phyloP scores from a whole-genome alignment of 768 basidiomycete species.

The Tylopilus subfusipes region DNA sequence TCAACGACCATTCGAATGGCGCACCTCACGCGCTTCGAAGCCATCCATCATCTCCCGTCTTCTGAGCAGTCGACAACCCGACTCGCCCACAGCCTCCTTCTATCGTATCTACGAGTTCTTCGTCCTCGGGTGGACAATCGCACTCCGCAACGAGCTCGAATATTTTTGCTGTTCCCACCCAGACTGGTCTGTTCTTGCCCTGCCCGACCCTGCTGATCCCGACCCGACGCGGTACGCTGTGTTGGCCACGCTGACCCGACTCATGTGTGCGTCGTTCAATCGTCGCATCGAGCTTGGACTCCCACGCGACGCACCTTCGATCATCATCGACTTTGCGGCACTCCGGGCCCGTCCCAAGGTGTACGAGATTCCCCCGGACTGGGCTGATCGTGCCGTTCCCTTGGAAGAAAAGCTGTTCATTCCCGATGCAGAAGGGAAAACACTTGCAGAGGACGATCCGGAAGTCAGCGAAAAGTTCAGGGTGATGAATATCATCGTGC shows the following conservation, averaged over 20 bases:
- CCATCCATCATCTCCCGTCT: slow-evolving; percentile 2
- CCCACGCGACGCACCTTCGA: slow-evolving; percentile 8
- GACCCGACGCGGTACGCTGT: slow-evolving; percentile 4
- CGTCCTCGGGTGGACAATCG: slow-evolving; percentile 8
- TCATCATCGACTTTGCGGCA: slow-evolving; percentile 9
- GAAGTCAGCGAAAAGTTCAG: slow-evolving; percentile 10
- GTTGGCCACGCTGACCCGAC: slow-evolving; percentile 6
- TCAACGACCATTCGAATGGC: slow-evolving; percentile 1
- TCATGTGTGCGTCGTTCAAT: slow-evolving; percentile 11
- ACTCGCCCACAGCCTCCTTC: slow-evolving; percentile 2
- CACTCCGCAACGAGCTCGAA: slow-evolving; percentile 12
- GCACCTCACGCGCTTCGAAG: not conserved
- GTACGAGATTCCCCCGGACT: slow-evolving; percentile 2
- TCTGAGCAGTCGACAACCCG: not conserved
- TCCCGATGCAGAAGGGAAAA: slow-evolving; percentile 2
- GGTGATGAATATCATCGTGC: slow-evolving; percentile 8
- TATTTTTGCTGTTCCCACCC: slow-evolving; percentile 9
- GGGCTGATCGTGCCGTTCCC: not conserved
- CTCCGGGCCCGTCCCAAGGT: slow-evolving; percentile 9
- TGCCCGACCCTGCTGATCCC: not conserved
- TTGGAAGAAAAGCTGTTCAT: not conserved
- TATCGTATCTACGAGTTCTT: slow-evolving; percentile 13
- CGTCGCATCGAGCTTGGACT: slow-evolving; percentile 10
- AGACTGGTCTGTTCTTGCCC: slow-evolving; percentile 2
- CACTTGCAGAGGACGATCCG: not conserved